Evolutionary conservation across 2,329 filamentous ascomycete species (phyloP).

Genomic region (Periconia sp.): DNA sequence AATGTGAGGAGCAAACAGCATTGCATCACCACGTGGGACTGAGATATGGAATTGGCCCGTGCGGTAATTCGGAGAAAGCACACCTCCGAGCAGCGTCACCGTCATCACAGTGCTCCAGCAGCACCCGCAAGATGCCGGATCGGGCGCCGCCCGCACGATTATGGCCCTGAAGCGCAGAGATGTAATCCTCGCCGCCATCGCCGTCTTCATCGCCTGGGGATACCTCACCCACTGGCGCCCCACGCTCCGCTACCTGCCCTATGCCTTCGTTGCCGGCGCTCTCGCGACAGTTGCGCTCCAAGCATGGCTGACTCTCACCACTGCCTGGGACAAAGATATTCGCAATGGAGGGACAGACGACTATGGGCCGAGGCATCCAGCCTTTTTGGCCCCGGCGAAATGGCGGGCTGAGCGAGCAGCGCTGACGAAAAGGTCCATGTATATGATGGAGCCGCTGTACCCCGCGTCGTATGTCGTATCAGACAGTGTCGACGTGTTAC

Average conservation of each 20-base stretch:
- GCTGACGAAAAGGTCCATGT: constrained; percentile 69
- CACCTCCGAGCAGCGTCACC: no score
- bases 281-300: constrained; percentile 61
- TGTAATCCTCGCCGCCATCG: constrained; percentile 70
- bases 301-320: constrained; percentile 66
- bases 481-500: constrained; percentile 76
- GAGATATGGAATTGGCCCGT: no score
- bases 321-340: constrained; percentile 54
- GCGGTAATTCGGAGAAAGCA: no score
- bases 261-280: constrained; percentile 78
- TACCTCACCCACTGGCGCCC: constrained; percentile 84
- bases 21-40: no score
- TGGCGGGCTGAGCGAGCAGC: constrained; percentile 76
- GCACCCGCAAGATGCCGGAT: constrained; percentile 40
- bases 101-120: no score
- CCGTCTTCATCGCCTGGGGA: constrained; percentile 85
- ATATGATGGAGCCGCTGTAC: constrained; percentile 72
- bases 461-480: constrained; percentile 79
- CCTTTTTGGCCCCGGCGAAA: constrained; percentile 66
- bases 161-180: constrained; percentile 74
- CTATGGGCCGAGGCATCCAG: constrained; percentile 49
- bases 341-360: constrained; percentile 47
- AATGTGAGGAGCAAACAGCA: no score
- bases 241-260: constrained; percentile 79
- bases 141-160: constrained; percentile 56